phyloP scores from a whole-genome alignment of 257 asterid species.

The Capsicum baccatum region DNA sequence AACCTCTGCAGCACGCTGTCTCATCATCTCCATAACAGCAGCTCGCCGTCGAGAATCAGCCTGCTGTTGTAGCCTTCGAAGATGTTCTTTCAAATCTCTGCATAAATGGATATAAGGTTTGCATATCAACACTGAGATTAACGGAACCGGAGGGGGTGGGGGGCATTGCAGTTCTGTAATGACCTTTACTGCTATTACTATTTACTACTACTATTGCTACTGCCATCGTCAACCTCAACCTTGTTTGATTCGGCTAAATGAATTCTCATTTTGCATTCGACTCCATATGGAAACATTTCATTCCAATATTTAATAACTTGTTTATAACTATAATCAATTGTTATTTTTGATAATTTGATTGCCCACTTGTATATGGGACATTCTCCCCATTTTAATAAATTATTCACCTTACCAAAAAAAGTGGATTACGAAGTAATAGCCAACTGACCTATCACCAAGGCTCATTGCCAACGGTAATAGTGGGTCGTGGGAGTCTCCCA shows the following conservation, averaged over 20 bases:
- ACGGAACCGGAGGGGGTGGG: neutral
- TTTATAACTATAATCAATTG: neutral
- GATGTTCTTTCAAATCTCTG: constrained; percentile 86
- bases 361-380: neutral
- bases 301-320: neutral
- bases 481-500: constrained; percentile 14
- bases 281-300: constrained; percentile 7
- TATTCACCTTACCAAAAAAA: neutral
- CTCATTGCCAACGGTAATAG: neutral
- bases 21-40: constrained; percentile 96
- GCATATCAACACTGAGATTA: neutral
- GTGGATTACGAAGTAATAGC: neutral
- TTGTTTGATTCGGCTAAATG: neutral
- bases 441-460: constrained; percentile 64
- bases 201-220: neutral
- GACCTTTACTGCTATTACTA: constrained; percentile 1
- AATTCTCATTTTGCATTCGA: neutral
- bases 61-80: constrained; percentile 84
- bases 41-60: constrained; percentile 97
- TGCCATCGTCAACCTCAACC: neutral
- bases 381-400: neutral
- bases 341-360: neutral
- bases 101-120: constrained; percentile 25
- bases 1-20: constrained; percentile 96
- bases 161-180: neutral